Percentiles rank a stretch among this genome's conserved stretches.
Evolutionary conservation across 345 rosid species (phyloP).

Genomic region (Gossypium anomalum): DNA sequence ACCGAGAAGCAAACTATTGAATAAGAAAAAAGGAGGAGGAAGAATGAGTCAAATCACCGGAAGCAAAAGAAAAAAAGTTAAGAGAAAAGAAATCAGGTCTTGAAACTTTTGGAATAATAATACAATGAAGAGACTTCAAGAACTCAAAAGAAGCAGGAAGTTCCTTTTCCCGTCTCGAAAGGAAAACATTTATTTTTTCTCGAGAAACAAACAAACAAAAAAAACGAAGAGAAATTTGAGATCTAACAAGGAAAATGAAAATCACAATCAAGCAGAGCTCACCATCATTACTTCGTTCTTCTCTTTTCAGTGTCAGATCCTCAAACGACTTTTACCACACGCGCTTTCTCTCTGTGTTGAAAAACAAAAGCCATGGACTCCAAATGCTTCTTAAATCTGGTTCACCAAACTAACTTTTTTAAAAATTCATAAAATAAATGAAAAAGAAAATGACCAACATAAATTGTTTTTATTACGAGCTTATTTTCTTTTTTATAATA

Average conservation of each 20-base stretch:
- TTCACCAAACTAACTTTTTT: not conserved
- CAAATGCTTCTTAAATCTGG: conserved; percentile 31
- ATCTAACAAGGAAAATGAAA: not conserved
- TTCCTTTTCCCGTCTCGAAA: not conserved
- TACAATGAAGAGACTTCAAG: not conserved
- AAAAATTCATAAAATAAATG: not conserved
- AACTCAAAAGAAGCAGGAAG: not conserved
- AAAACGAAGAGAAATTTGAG: not conserved
- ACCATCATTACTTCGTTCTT: conserved; percentile 8
- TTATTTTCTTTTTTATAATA: not conserved
- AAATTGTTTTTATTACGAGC: too few species aligned
- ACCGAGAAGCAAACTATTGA: not conserved
- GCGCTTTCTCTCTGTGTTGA: conserved; percentile 6
- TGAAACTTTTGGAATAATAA: not conserved
- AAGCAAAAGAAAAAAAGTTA: not conserved
- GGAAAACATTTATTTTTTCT: not conserved
- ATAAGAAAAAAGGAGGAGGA: not conserved
- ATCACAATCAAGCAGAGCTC: conserved; percentile 13
- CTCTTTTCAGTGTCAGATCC: conserved; percentile 5
- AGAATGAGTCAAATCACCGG: not conserved
- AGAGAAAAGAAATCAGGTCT: not conserved
- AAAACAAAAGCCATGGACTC: conserved; percentile 22
- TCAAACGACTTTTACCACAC: conserved; percentile 22
- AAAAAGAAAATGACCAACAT: not conserved
- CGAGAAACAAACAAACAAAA: conserved; percentile 21